Evolutionary conservation across 352 stramenopile species (phyloP).

Genomic region (Globisporangium viniferum): DNA sequence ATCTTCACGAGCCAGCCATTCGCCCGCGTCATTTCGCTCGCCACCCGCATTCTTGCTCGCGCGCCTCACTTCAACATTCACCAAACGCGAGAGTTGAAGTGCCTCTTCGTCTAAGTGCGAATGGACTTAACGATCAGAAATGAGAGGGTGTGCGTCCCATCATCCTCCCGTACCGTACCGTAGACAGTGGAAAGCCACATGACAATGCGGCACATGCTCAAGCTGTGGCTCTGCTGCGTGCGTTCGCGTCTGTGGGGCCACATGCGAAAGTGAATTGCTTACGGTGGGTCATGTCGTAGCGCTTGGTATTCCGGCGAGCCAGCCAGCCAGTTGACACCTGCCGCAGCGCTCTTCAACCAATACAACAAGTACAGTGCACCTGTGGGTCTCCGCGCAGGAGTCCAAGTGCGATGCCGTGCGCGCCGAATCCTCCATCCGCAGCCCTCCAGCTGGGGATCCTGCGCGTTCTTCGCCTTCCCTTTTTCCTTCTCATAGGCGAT

Average conservation of each 20-base stretch:
- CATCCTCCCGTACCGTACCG: background rate
- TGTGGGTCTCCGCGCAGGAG: background rate
- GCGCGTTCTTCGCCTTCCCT: slow-evolving; percentile 4
- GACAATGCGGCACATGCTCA: background rate
- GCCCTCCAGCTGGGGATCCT: slow-evolving; percentile 4
- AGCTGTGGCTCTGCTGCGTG: background rate
- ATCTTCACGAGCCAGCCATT: background rate
- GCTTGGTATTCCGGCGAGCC: background rate
- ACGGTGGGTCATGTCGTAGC: background rate
- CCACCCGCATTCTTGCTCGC: background rate
- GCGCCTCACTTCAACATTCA: background rate
- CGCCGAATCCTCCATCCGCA: background rate
- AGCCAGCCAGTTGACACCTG: background rate
- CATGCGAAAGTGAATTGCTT: background rate
- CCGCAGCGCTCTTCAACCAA: background rate
- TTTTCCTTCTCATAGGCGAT: background rate
- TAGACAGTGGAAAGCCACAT: slow-evolving; percentile 5
- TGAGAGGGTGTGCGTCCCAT: slow-evolving; percentile 1
- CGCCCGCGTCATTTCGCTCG: background rate
- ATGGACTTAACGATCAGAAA: background rate
- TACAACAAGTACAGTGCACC: background rate
- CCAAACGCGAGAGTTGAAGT: slow-evolving; percentile 1
- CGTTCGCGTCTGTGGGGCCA: background rate
- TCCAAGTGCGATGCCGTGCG: background rate
- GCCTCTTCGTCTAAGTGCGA: slow-evolving; percentile 2